A percentile compares a stretch with the other conserved stretches of the same genome.
These are phyloP conservation scores for Penicillium steckii DNA, from an alignment of 495 filamentous ascomycete genomes.

Conservation along the genomic window DNA sequence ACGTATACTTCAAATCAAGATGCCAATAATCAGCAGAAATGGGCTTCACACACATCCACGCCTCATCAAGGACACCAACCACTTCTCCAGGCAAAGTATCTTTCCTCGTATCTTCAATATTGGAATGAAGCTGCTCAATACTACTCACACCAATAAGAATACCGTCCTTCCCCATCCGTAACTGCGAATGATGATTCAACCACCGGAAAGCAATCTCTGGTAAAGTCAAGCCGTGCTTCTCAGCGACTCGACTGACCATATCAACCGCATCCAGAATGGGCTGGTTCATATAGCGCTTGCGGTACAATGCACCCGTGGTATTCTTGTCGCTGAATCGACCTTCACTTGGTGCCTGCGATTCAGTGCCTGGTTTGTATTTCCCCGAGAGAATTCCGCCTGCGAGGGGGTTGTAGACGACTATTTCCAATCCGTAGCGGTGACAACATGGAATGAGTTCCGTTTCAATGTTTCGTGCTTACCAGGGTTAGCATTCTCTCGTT, in stretches of 20 bases:
- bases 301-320: slow-evolving; percentile 34
- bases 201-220: slow-evolving; percentile 49
- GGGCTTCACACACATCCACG: slow-evolving; percentile 41
- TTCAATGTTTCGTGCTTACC: slow-evolving; percentile 64
- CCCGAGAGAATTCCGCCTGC: slow-evolving; percentile 81
- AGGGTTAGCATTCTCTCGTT: slow-evolving; percentile 27
- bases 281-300: slow-evolving; percentile 43
- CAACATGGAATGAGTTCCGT: slow-evolving; percentile 74
- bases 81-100: slow-evolving; percentile 55
- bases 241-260: slow-evolving; percentile 39
- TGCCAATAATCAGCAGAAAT: slow-evolving; percentile 1
- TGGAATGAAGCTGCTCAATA: slow-evolving; percentile 47
- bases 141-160: slow-evolving; percentile 56
- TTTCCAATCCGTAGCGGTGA: slow-evolving; percentile 74
- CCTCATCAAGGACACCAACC: slow-evolving; percentile 52
- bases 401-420: slow-evolving; percentile 87
- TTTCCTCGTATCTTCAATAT: slow-evolving; percentile 55
- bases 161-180: slow-evolving; percentile 36
- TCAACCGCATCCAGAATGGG: slow-evolving; percentile 47
- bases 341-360: neutral
- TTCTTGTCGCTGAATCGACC: neutral
- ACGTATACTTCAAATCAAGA: slow-evolving; percentile 10
- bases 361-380: neutral
- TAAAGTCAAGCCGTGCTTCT: slow-evolving; percentile 42
- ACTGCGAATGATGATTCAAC: slow-evolving; percentile 42